Evolutionary conservation across 768 basidiomycete genomes (phyloP), one percentile per base, ranked within the genome.

Genomic region (Boletus fagicola): DNA sequence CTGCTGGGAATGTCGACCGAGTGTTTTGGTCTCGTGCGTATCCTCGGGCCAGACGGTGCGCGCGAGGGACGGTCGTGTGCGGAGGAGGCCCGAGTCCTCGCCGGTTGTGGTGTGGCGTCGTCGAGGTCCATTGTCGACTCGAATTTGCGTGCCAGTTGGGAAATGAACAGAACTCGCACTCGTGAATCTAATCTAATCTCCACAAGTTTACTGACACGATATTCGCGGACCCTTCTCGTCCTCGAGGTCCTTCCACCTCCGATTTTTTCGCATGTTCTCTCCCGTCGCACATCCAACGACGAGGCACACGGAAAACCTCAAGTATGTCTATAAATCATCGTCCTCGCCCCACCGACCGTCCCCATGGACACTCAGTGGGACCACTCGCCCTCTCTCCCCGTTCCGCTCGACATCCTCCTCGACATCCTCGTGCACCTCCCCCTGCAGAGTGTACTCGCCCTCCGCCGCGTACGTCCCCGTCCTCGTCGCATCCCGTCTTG

Each of bases 371-470:
- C 49, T 2, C 54, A n/a, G n/a, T n/a, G 56, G 62, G 48, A 66
- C 43, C 6, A 30, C 30, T 48, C 42, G 0, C 54, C 62, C 12
- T 40, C 64, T 43, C 53, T 63, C 18, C 54, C 47, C 12, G 74
- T 85, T 2, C 83, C 84, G 3, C 67, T 74, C 38, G 84, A 86
- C 57, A 60, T 86, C 51, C 67, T 79, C 58, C 70, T 81, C 26
- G 54, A 74, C 12, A 68, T 86, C 48, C 67, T 84, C 56, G 57
- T 62, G 8, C 65, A 78, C 58, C 72, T 84, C 16, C 67, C 75
- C 18, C 65, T 80, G 9, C 30, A 57, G 3, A 78, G 78, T 56
- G 68, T 86, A 7, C 65, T 80, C 50, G 72, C 65, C 5, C 56
- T 86, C 24, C 75, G 85, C 59, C 73, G 75, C 72, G 86, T 83